Base-by-base conservation (phyloP, 192 early-diverging fungal species). In the Phlyctochytrium arcticum region DNA sequence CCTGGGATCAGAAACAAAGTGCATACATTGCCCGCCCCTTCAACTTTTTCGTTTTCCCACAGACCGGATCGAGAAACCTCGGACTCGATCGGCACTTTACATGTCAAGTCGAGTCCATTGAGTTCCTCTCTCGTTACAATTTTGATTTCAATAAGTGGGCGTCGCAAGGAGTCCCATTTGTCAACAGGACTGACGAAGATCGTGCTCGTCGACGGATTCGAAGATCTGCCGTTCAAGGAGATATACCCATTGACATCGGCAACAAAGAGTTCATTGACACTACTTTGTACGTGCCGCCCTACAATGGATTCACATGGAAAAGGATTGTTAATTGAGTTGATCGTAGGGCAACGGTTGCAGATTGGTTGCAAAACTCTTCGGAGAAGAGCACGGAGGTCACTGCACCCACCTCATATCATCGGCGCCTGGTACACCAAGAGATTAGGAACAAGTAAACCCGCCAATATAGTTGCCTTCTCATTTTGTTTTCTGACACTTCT, bases 141-240 rank as follows among this genome's bases (percentile, higher is more conserved):
- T 96, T 98, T 74, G 91, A 96, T 61, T 94, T 98, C 39, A 93
- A 95, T 76, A 91, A 92, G 55, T 89, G 90, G 79, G 85, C 94
- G 34, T 44, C 61, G 36, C 72, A 69, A 35, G 92, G 93, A n/a
- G 85, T 94, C 24, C 87, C 90, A 0, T 93, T 84, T 57, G 53
- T 87, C 46, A 90, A 80, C 23, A 73, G 58, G 8, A 71, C 75
- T 0, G 86, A 93, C 46, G 84, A 89, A 48, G 74, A 69, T 26
- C 6, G 55, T 61, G 78, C 67, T 21, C 21, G 60, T 2, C 36
- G 33, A 6, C 50, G 61, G 30, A 46, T 67, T 8, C 63, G 76
- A 30, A 30, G 27, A 23, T 36, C 33, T n/a, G 30, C 72, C 15
- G 50, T 32, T 15, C 50, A 70, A 17, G 68, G 51, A 27, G 73